Conservation (phyloP, 1,284 basidiomycete genomes). For the Rhodotorula sp. region DNA sequence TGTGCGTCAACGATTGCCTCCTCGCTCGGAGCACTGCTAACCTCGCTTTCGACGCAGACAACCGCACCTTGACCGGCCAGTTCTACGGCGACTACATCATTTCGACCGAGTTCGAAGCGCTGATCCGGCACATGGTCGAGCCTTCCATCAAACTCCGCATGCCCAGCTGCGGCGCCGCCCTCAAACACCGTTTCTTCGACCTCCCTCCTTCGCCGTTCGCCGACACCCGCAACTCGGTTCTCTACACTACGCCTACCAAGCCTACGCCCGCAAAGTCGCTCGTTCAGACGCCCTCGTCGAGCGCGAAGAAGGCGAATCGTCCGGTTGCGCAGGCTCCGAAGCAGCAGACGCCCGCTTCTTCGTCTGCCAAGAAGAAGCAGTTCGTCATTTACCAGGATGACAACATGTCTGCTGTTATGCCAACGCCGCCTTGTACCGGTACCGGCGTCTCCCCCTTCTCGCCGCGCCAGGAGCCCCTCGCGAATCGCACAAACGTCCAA, state of each 20-base stretch:
- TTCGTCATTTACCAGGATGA: constrained; percentile 3
- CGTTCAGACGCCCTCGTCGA: not conserved
- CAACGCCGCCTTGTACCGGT: not conserved
- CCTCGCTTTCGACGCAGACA: constrained; percentile 2
- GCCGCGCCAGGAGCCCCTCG: not conserved
- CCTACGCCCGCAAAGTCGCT: not conserved
- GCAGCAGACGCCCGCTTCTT: not conserved
- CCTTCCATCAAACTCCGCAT: constrained; percentile 71
- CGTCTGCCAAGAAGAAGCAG: not conserved
- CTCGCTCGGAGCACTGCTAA: not conserved
- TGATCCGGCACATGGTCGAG: constrained; percentile 70
- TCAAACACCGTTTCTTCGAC: constrained; percentile 67
- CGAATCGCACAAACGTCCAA: not conserved
- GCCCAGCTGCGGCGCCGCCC: constrained; percentile 61
- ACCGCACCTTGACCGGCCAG: constrained; percentile 64
- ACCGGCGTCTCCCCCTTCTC: not conserved
- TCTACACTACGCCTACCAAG: not conserved
- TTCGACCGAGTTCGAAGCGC: constrained; percentile 59
- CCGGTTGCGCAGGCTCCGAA: too few species aligned
- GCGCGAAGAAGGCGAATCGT: not conserved
- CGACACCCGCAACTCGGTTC: not conserved
- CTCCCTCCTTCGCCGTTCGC: not conserved
- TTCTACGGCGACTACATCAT: constrained; percentile 79
- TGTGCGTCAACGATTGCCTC: constrained; percentile 59
- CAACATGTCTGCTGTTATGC: too few species aligned